phyloP scores from a whole-genome alignment of 1,139 yeast genomes.

The Yueomyces sp. region DNA sequence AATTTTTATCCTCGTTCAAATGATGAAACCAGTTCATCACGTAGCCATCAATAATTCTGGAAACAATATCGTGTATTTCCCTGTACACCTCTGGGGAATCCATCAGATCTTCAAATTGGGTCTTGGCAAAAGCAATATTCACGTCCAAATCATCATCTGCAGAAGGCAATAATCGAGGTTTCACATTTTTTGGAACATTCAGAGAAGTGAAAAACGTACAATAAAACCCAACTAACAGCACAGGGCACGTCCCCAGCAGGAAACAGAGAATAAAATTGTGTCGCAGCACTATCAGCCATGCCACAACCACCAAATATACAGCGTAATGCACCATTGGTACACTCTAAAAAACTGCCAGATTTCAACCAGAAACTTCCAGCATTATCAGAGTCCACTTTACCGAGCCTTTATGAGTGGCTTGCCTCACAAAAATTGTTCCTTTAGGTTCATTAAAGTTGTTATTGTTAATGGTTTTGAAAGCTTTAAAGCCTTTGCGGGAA shows the following conservation, averaged over 20 bases:
- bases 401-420: no score
- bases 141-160: no score
- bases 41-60: constrained; percentile 45
- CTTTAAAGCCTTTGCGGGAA: no score
- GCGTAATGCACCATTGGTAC: no score
- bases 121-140: no score
- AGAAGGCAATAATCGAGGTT: no score
- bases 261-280: neutral
- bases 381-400: no score
- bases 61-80: constrained; percentile 40
- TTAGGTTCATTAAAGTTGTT: no score
- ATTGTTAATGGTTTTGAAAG: no score
- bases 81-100: constrained; percentile 31
- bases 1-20: constrained; percentile 28
- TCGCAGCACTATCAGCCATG: neutral
- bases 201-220: neutral
- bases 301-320: neutral
- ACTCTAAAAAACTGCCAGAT: no score
- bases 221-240: neutral
- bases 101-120: constrained; percentile 8
- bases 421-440: no score
- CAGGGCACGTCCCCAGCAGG: neutral
- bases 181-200: neutral
- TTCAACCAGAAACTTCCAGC: no score
- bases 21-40: constrained; percentile 48